Percentiles rank a stretch among this genome's conserved stretches.
Conservation (phyloP, 2,329 filamentous ascomycete genomes). For the Zelopaecilomyces penicillatus region DNA sequence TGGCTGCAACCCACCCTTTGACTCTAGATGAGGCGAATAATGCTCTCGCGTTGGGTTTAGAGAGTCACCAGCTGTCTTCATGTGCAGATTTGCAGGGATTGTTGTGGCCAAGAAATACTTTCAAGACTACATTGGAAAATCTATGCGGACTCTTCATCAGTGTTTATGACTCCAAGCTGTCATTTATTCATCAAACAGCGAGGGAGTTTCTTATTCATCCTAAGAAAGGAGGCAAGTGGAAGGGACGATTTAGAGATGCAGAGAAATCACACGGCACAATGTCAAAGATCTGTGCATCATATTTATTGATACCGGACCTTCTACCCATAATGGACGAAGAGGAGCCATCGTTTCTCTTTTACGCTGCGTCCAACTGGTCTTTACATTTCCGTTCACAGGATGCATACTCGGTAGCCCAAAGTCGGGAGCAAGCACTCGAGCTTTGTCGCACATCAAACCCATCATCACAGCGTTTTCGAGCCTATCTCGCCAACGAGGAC, state of each 20-base stretch:
- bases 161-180: not conserved
- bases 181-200: slow-evolving; percentile 3
- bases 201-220: slow-evolving; percentile 6
- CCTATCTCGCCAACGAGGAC: no score
- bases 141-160: slow-evolving; percentile 2
- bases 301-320: not conserved
- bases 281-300: not conserved
- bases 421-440: not conserved
- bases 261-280: not conserved
- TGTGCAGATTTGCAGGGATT: not conserved
- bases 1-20: not conserved
- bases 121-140: not conserved
- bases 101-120: not conserved
- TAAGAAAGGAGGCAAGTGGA: not conserved
- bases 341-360: not conserved
- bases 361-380: not conserved
- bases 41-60: not conserved
- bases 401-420: not conserved
- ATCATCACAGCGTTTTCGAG: slow-evolving; percentile 1
- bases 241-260: not conserved
- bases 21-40: not conserved
- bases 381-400: not conserved
- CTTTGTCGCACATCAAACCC: not conserved
- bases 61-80: not conserved
- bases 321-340: not conserved